Base-by-base conservation (phyloP, 1,139 yeast genomes). In the Taphrina wiesneri region DNA sequence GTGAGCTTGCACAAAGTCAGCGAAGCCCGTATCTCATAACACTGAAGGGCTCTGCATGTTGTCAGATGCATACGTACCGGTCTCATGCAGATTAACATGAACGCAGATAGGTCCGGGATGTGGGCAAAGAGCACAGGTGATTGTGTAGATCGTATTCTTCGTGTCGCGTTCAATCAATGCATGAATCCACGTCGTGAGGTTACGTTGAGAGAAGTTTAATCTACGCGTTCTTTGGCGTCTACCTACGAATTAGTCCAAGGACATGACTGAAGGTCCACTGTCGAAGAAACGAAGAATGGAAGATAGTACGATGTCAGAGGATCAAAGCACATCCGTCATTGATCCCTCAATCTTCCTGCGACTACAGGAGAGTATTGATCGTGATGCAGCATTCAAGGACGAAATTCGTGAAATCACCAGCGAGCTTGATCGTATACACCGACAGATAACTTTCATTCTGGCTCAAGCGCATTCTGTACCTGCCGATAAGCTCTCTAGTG, bases 371-470 rank as follows among this genome's bases (percentile, higher is more conserved):
- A 47, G 54, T 19, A 57, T 57, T 30, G 63, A 57, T 47, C 43
- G 43, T 19, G 63, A 57, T 30, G 17, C 54, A 21, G 45, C 43
- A 13, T 45, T 32, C 36, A 59, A 23, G 26, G 52, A 39, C 36
- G 49, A 39, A 15, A 39, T 54, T 25, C 59, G 59, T 17, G 49
- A 36, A 21, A 49, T 54, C 21, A 54, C 57, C 7, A 65, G 36
- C 9, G 67, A 51, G 19, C 11, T 65, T n/a, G 67, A 65, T 7
- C 66, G 43, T 5, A 51, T 51, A 56, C 23, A 56, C 6, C 53
- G 67, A 13, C 51, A 51, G n/a, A 41, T 65, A 21, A 43, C 56
- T 21, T 52, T 64, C 17, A 34, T 52, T 5, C 56, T 65, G n/a
- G 39, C 61, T 13, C 60, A 46, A 13, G 47, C 56, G 0, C 67